A percentile compares a stretch with the other conserved stretches of the same genome.
phyloP scores from a whole-genome alignment of 441 rosid species.

The Adansonia grandidieri region DNA sequence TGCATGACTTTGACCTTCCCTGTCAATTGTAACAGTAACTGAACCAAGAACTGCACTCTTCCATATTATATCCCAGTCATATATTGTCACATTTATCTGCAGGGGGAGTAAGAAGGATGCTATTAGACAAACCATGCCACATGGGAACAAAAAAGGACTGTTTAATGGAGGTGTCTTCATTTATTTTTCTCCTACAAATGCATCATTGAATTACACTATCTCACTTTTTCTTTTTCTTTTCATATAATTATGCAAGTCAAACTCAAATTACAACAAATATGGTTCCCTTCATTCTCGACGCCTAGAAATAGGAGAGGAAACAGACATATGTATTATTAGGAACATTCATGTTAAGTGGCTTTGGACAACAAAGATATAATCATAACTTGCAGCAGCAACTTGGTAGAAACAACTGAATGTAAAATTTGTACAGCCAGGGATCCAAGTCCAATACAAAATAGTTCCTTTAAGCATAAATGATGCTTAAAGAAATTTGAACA shows the following conservation, averaged over 20 bases:
- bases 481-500: conserved; percentile 16
- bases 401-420: conserved; percentile 10
- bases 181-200: neutral
- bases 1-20: conserved; percentile 87
- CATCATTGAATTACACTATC: conserved; percentile 1
- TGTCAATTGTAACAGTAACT: conserved; percentile 79
- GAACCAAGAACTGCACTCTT: conserved; percentile 97
- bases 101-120: conserved; percentile 24
- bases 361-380: neutral
- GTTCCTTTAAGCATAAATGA: neutral
- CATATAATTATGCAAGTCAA: neutral
- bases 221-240: neutral
- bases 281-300: conserved; percentile 5
- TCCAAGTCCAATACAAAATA: neutral
- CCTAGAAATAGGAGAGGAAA: neutral
- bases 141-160: neutral
- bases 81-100: conserved; percentile 91
- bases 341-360: neutral
- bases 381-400: conserved; percentile 18
- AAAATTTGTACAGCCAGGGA: neutral
- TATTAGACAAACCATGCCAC: neutral
- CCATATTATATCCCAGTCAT: conserved; percentile 99
- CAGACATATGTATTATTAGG: neutral
- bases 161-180: neutral
- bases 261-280: neutral